These are phyloP conservation scores for Ustilago esculenta DNA, from an alignment of 1,284 basidiomycete genomes.

Conservation along the genomic window DNA sequence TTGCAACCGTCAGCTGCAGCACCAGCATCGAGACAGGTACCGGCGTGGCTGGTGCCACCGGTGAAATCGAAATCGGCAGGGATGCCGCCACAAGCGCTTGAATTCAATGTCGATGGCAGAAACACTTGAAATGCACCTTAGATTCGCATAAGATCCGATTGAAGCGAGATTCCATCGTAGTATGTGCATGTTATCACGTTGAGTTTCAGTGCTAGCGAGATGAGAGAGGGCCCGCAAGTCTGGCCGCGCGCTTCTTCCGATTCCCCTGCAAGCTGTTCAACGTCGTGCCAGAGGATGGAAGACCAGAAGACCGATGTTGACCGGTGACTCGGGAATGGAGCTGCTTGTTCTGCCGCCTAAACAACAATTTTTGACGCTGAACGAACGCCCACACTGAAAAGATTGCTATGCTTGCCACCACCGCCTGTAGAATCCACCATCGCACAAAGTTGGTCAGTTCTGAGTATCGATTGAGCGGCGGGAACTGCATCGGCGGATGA, in stretches of 20 bases:
- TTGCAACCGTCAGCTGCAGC: constrained; percentile 21
- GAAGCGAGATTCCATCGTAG: no score
- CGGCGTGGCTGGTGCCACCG: neutral
- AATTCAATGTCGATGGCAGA: no score
- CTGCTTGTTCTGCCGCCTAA: constrained; percentile 22
- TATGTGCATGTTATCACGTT: no score
- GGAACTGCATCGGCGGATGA: no score
- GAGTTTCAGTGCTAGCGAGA: no score
- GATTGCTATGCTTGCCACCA: constrained; percentile 30
- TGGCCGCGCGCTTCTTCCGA: constrained; percentile 21
- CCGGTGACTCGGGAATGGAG: constrained; percentile 24
- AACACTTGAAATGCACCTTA: no score
- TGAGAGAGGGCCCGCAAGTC: constrained; percentile 1
- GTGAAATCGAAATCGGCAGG: constrained; percentile 24
- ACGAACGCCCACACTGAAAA: constrained; percentile 30
- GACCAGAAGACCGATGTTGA: constrained; percentile 3
- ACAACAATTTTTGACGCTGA: constrained; percentile 37
- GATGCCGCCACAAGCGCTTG: constrained; percentile 28
- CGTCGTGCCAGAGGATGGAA: neutral
- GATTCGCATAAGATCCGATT: no score
- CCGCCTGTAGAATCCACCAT: neutral
- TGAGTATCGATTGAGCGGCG: no score
- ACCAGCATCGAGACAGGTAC: constrained; percentile 40
- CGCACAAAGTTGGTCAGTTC: neutral
- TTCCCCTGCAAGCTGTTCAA: neutral